Percentiles rank a stretch among this genome's conserved stretches.
Evolutionary conservation across 495 filamentous ascomycete genomes (phyloP).

Genomic region (Lindgomyces ingoldianus): DNA sequence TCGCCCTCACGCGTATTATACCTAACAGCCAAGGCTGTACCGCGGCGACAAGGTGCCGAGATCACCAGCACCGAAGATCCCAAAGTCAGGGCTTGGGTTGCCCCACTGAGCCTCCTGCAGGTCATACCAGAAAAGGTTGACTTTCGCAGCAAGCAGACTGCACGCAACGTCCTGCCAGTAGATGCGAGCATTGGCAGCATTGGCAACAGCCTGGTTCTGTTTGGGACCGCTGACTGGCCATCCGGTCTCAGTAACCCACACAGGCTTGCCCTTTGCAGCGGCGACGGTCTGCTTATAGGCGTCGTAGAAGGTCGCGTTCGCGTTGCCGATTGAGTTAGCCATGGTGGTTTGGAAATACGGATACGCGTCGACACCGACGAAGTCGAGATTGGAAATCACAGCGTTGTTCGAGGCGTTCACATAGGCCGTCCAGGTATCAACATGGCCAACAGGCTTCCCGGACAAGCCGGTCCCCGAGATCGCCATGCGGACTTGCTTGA

Average conservation of each 20-base stretch:
- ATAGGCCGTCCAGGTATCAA: constrained; percentile 91
- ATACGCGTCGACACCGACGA: constrained; percentile 70
- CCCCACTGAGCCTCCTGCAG: constrained; percentile 63
- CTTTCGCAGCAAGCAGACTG: constrained; percentile 60
- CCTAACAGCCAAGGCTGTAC: neutral
- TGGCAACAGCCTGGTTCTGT: constrained; percentile 63
- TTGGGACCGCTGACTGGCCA: constrained; percentile 72
- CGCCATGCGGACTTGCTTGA: constrained; percentile 60
- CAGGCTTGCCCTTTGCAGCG: constrained; percentile 63
- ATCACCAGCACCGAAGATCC: constrained; percentile 54
- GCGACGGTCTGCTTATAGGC: constrained; percentile 60
- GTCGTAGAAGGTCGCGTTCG: constrained; percentile 62
- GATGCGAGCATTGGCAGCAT: constrained; percentile 64
- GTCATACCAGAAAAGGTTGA: constrained; percentile 76
- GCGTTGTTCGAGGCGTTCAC: constrained; percentile 69
- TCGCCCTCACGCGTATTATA: neutral
- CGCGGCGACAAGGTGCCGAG: constrained; percentile 34
- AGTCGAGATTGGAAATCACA: constrained; percentile 72
- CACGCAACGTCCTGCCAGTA: constrained; percentile 84
- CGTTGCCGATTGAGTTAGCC: constrained; percentile 64
- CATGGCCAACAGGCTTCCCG: constrained; percentile 69
- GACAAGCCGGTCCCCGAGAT: constrained; percentile 61
- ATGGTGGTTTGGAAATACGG: constrained; percentile 67
- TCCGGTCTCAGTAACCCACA: constrained; percentile 92
- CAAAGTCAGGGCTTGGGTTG: constrained; percentile 70